Percentiles rank a stretch among this genome's conserved stretches.
phyloP scores from a whole-genome alignment of 495 filamentous ascomycete genomes.

The Trichoderma reesei region DNA sequence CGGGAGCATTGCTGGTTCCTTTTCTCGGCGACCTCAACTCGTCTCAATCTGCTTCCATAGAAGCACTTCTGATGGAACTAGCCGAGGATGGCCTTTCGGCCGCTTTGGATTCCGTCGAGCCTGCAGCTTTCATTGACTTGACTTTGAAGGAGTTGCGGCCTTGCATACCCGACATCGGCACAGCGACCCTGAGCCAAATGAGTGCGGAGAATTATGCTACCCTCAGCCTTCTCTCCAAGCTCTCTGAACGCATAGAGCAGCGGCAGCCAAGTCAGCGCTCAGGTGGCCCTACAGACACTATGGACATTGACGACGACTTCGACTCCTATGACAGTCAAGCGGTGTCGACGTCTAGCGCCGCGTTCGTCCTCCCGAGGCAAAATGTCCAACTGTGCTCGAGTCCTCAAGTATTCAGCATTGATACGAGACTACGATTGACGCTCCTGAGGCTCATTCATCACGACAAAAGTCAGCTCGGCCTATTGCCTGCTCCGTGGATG shows the following conservation, averaged over 20 bases:
- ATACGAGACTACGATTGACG: constrained; percentile 29
- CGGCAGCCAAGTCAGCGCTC: constrained; percentile 20
- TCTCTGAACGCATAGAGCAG: constrained; percentile 39
- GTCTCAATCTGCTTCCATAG: constrained; percentile 31
- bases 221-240: constrained; percentile 28
- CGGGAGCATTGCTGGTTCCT: constrained; percentile 32
- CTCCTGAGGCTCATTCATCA: constrained; percentile 30
- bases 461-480: constrained; percentile 26
- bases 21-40: constrained; percentile 31
- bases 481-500: constrained; percentile 36
- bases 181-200: constrained; percentile 21
- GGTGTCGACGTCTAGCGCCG: constrained; percentile 23
- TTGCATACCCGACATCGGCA: constrained; percentile 29
- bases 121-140: constrained; percentile 25
- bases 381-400: constrained; percentile 37
- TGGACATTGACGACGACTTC: constrained; percentile 74
- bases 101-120: constrained; percentile 25
- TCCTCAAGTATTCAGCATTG: constrained; percentile 38
- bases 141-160: constrained; percentile 25
- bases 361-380: constrained; percentile 37
- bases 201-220: constrained; percentile 24
- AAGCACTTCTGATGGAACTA: constrained; percentile 23
- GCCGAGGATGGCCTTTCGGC: constrained; percentile 26
- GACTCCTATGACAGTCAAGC: constrained; percentile 43
- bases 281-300: constrained; percentile 39